Conservation (phyloP, 2,329 filamentous ascomycete species). For the Tolypocladium inflatum region DNA sequence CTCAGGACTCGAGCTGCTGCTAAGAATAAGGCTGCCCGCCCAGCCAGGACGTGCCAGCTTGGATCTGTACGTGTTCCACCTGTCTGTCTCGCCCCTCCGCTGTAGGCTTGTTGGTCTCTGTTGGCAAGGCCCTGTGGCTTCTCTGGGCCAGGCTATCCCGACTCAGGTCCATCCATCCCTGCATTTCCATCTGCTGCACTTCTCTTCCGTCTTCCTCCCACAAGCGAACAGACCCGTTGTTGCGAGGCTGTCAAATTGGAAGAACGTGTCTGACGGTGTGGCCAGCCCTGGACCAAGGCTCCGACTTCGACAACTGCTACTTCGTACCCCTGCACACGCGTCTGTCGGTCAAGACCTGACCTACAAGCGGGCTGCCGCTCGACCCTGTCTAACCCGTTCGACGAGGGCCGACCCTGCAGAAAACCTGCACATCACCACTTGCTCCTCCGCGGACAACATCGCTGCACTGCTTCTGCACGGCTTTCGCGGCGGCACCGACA, state of each 20-base stretch:
- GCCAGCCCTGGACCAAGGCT: background rate
- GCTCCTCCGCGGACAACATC: background rate
- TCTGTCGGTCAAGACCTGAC: background rate
- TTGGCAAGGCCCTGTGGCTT: background rate
- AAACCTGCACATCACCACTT: slow-evolving; percentile 1
- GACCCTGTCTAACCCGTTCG: slow-evolving; percentile 2
- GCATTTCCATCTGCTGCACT: background rate
- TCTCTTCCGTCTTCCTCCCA: background rate
- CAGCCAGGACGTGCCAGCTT: background rate
- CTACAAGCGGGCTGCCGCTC: slow-evolving; percentile 1
- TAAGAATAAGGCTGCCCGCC: background rate
- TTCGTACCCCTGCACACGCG: slow-evolving; percentile 1
- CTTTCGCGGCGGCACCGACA: background rate
- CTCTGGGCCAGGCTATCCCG: background rate
- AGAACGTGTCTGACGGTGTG: background rate
- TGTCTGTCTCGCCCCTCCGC: background rate
- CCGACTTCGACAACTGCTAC: background rate
- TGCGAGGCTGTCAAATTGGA: background rate
- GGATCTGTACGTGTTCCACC: background rate
- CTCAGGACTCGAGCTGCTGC: background rate
- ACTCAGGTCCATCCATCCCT: background rate
- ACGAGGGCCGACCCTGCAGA: slow-evolving; percentile 5
- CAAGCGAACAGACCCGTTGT: background rate
- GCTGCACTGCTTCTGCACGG: background rate
- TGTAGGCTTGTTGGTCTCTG: background rate